Evolutionary conservation across 768 basidiomycete genomes (phyloP).

Genomic region (Rhodotorula sphaerocarpa): DNA sequence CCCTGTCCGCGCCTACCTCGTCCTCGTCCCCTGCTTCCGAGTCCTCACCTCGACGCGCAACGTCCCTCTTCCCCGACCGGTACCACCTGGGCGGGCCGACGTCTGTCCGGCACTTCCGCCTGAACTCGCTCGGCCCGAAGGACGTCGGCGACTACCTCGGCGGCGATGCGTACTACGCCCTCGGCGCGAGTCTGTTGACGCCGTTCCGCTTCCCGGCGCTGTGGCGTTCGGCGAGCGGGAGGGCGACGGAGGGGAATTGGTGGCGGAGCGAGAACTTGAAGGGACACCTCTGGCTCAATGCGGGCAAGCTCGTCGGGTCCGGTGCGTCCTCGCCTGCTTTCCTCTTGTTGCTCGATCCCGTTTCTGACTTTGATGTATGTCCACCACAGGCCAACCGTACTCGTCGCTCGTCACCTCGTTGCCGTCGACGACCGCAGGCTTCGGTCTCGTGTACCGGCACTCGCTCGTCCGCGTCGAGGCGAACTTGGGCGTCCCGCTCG

Average conservation of each 20-base stretch:
- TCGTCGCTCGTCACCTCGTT: conserved; percentile 48
- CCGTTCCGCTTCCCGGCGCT: conserved; percentile 52
- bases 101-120: conserved; percentile 67
- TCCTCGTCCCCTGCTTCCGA: conserved; percentile 49
- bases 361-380: not conserved
- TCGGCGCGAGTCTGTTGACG: conserved; percentile 65
- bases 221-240: conserved; percentile 35
- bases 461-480: conserved; percentile 78
- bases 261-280: conserved; percentile 49
- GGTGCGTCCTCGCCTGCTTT: conserved; percentile 48
- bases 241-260: conserved; percentile 42
- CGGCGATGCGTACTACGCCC: conserved; percentile 71
- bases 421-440: conserved; percentile 66
- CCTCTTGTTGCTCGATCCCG: not conserved
- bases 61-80: conserved; percentile 63
- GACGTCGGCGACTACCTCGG: conserved; percentile 68
- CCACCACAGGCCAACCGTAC: conserved; percentile 40
- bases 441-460: conserved; percentile 74
- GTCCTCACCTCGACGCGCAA: conserved; percentile 31
- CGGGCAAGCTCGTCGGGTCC: conserved; percentile 62
- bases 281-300: conserved; percentile 69
- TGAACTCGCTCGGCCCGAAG: conserved; percentile 66
- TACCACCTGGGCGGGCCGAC: conserved; percentile 90
- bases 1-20: conserved; percentile 40
- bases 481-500: conserved; percentile 76